These are phyloP conservation scores for Marsdenia floribunda DNA, from an alignment of 257 asterid species.

Conservation along the genomic window DNA sequence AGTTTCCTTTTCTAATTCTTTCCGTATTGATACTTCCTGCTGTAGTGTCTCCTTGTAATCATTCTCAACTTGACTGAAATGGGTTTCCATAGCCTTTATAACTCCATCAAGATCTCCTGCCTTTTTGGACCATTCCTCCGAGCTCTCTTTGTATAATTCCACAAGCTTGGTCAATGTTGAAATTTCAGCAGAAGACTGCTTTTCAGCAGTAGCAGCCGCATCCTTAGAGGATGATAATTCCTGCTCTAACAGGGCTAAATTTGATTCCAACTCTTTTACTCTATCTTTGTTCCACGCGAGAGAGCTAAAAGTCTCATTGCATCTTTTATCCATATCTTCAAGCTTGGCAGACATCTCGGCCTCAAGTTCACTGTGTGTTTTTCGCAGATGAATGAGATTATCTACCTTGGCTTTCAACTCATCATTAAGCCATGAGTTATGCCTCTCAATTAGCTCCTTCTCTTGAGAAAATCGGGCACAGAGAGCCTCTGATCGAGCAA, in stretches of 20 bases:
- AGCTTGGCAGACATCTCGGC: slow-evolving; percentile 76
- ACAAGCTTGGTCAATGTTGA: slow-evolving; percentile 72
- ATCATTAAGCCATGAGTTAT: slow-evolving; percentile 86
- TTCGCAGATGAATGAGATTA: slow-evolving; percentile 58
- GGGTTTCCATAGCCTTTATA: slow-evolving; percentile 90
- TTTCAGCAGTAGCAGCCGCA: slow-evolving; percentile 63
- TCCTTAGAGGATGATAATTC: slow-evolving; percentile 65
- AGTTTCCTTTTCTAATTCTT: slow-evolving; percentile 60
- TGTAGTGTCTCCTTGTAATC: slow-evolving; percentile 75
- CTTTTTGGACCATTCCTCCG: slow-evolving; percentile 94
- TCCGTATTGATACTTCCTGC: slow-evolving; percentile 58
- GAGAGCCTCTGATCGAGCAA: slow-evolving; percentile 56
- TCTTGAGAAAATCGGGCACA: slow-evolving; percentile 68
- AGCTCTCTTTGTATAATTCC: slow-evolving; percentile 84
- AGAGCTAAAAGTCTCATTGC: slow-evolving; percentile 50
- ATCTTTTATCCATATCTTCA: slow-evolving; percentile 53
- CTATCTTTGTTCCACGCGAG: slow-evolving; percentile 60
- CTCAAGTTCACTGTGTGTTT: slow-evolving; percentile 60
- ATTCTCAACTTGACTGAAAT: slow-evolving; percentile 62
- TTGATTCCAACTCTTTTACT: slow-evolving; percentile 71
- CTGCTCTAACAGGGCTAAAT: slow-evolving; percentile 65
- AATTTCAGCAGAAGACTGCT: slow-evolving; percentile 65
- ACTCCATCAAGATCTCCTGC: slow-evolving; percentile 98
- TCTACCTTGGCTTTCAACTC: slow-evolving; percentile 67
- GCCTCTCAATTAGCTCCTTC: slow-evolving; percentile 92